Conservation (phyloP, 768 basidiomycete species). For the Boletellus ananiceps region DNA sequence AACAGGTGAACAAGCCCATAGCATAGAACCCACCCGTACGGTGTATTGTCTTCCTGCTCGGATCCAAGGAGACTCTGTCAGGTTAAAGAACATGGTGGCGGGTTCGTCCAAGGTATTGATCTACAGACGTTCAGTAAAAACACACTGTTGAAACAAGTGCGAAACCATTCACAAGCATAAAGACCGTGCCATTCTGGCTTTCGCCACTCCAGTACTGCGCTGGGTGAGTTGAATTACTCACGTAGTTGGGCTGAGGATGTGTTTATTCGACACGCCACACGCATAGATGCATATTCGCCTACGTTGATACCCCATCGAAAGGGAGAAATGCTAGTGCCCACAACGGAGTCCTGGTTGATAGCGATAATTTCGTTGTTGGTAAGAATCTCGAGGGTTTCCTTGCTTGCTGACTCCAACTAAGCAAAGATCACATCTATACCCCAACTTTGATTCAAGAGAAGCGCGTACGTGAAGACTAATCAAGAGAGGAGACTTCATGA, state of each 20-base stretch:
- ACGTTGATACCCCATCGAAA: constrained; percentile 70
- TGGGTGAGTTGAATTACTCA: constrained; percentile 44
- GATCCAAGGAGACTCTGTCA: constrained; percentile 70
- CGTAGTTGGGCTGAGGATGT: constrained; percentile 32
- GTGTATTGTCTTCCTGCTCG: constrained; percentile 60
- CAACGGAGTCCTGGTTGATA: constrained; percentile 63
- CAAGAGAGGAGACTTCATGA: constrained; percentile 65
- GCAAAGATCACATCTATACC: neutral
- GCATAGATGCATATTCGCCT: constrained; percentile 16
- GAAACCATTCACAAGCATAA: constrained; percentile 53
- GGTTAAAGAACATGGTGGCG: constrained; percentile 54
- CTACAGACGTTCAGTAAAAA: constrained; percentile 29
- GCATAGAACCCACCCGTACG: constrained; percentile 47
- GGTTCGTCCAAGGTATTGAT: constrained; percentile 56
- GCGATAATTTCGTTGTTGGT: constrained; percentile 62
- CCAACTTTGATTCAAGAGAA: constrained; percentile 3
- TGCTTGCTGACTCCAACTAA: constrained; percentile 48
- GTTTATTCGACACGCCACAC: neutral
- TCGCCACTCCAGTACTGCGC: constrained; percentile 72
- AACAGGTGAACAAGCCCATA: neutral
- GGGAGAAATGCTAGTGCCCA: constrained; percentile 58
- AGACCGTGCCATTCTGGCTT: constrained; percentile 57
- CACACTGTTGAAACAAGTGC: neutral
- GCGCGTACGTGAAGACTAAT: constrained; percentile 53
- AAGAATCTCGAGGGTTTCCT: constrained; percentile 51